Percentiles rank a stretch among this genome's conserved stretches.
These are phyloP conservation scores for Trametes elegans DNA, from an alignment of 768 basidiomycete species.

Conservation along the genomic window DNA sequence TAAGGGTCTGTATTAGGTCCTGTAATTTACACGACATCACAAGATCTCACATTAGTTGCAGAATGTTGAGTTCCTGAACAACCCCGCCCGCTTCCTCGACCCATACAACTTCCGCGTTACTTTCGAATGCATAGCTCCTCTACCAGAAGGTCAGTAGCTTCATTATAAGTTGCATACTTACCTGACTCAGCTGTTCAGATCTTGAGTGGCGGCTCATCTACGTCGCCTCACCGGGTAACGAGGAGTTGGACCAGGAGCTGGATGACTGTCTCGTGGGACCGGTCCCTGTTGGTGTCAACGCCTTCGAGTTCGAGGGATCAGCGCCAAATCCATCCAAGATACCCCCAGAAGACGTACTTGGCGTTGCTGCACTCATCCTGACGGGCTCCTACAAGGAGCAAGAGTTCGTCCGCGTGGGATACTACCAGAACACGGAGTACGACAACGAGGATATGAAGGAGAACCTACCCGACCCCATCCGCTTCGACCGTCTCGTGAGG, in stretches of 20 bases:
- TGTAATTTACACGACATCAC: no score
- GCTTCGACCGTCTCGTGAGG: constrained; percentile 78
- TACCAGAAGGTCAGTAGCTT: constrained; percentile 69
- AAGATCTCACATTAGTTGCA: constrained; percentile 30
- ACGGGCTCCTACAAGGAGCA: constrained; percentile 96
- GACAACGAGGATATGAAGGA: constrained; percentile 91
- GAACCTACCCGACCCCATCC: constrained; percentile 61
- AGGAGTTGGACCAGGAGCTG: constrained; percentile 93
- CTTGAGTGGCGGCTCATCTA: constrained; percentile 98
- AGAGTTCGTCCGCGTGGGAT: constrained; percentile 98
- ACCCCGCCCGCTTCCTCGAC: constrained; percentile 89
- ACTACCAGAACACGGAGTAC: constrained; percentile 99
- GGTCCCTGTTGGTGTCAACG: constrained; percentile 94
- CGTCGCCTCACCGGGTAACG: constrained; percentile 90
- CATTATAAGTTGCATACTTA: neutral
- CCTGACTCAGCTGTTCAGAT: constrained; percentile 45
- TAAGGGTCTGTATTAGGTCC: constrained; percentile 42
- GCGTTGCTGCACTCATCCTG: constrained; percentile 95
- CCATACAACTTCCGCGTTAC: constrained; percentile 92
- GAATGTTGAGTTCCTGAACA: constrained; percentile 91
- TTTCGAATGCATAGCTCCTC: constrained; percentile 91
- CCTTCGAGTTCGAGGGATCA: constrained; percentile 92
- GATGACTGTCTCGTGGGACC: constrained; percentile 98
- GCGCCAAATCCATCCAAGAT: constrained; percentile 84
- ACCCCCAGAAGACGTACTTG: constrained; percentile 86